Evolutionary conservation across 495 filamentous ascomycete genomes (phyloP), one percentile per base, ranked within the genome.

Genomic region (Parachaetomium inaequale): DNA sequence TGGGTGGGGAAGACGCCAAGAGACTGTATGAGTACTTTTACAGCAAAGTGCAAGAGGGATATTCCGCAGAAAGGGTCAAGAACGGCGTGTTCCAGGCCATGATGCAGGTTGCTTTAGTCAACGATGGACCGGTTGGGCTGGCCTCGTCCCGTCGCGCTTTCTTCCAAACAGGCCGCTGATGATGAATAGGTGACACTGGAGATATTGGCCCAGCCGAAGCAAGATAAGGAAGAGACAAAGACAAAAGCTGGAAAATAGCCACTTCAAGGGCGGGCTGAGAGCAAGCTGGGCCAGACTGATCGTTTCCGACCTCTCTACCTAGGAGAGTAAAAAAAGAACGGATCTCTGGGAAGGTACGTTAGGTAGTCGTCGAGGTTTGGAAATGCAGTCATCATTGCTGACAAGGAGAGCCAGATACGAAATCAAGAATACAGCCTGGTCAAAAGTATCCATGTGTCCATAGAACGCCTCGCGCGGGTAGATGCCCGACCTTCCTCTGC

Each of bases 71-170:
- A 17, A 88, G 83, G 64, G 92, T 99, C 62, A 92, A 95, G 69
- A 88, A 98, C 70, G 95, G 95, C 15, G 86, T 96, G 38, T 99
- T 98, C 72, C 93, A 96, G 68, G 94, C 95, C 55, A 96, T 96
- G 92, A 99, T 98, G 94, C 89, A 97, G 68, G 94, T 97, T 61
- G 89, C 89, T 62, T 71, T 96, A 26, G 87, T 96, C 38, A 98
- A 98, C 67, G 93, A 98, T 71, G 93, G 93, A 59, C 93, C 93
- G 72, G 93, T 96, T 82, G 84, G 90, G 59, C 32, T 21, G 31
- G n/a, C 58, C 42, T 15, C 46, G 15, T 32, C 25, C 34, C 25
- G 3, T 53, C 19, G 12, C 3, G 7, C 15, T 26, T 42, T 8
- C 11, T 46, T 46, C 32, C n/a, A 14, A 26, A 11, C 23, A 19